These are phyloP conservation scores for Magnaporthiopsis incrustans DNA, from an alignment of 2,329 filamentous ascomycete species.

Conservation along the genomic window DNA sequence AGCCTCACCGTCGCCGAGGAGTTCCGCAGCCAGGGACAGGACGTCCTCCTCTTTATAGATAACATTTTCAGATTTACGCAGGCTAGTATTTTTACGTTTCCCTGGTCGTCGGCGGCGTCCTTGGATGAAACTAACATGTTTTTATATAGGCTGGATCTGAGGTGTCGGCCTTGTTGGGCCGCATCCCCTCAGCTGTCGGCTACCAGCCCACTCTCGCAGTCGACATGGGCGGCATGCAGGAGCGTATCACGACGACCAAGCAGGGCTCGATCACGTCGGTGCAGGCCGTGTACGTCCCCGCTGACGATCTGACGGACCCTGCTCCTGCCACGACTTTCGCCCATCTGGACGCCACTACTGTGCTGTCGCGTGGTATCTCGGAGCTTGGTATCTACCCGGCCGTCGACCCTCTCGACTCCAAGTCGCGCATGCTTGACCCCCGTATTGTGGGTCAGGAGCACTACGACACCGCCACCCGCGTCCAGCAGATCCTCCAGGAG, in stretches of 20 bases:
- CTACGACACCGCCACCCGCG: slow-evolving; percentile 88
- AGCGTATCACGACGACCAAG: slow-evolving; percentile 98
- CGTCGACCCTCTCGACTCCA: slow-evolving; percentile 98
- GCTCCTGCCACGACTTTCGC: slow-evolving; percentile 98
- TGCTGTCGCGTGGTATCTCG: slow-evolving; percentile 99
- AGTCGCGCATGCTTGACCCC: slow-evolving; percentile 98
- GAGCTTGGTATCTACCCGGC: slow-evolving; percentile 99
- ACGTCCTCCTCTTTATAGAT: slow-evolving; percentile 94
- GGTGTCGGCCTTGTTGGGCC: slow-evolving; percentile 97
- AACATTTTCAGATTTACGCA: slow-evolving; percentile 99
- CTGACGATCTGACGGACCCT: slow-evolving; percentile 99
- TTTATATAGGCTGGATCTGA: slow-evolving; percentile 68
- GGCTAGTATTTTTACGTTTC: slow-evolving; percentile 27
- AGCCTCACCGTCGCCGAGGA: slow-evolving; percentile 63
- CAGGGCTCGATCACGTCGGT: slow-evolving; percentile 99
- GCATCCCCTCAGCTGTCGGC: slow-evolving; percentile 99
- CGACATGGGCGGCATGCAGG: slow-evolving; percentile 99
- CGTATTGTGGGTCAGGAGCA: slow-evolving; percentile 97
- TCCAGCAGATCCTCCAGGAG: slow-evolving; percentile 99
- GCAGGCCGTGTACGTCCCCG: slow-evolving; percentile 99
- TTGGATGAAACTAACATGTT: no score
- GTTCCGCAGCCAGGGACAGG: slow-evolving; percentile 69
- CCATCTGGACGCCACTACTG: slow-evolving; percentile 99
- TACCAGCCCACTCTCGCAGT: slow-evolving; percentile 98
- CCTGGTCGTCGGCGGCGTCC: no score